These are phyloP conservation scores for Chlorella variabilis DNA, from an alignment of 163 green algal species.

Conservation along the genomic window DNA sequence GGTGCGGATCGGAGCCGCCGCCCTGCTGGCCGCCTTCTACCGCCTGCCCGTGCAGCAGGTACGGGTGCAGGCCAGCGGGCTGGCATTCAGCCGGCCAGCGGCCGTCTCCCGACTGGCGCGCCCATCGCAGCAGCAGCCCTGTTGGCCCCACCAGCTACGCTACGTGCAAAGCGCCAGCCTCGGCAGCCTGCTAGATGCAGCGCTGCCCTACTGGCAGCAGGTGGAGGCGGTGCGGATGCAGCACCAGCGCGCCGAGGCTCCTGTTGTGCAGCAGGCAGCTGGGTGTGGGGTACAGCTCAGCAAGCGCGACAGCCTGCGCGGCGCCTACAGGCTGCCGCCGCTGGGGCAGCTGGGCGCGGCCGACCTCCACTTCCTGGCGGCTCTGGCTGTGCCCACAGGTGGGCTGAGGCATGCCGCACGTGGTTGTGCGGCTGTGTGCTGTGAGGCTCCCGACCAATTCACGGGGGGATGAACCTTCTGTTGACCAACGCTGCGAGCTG, in stretches of 20 bases:
- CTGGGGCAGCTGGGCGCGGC: background rate
- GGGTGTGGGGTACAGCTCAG: background rate
- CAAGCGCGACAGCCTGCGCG: background rate
- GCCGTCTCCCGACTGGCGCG: background rate
- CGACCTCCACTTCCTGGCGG: background rate
- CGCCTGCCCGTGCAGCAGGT: background rate
- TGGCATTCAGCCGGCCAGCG: background rate
- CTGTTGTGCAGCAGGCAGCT: background rate
- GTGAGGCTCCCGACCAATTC: too few relatives aligned
- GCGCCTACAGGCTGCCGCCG: background rate
- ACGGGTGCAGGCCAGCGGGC: background rate
- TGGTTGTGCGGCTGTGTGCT: too few relatives aligned
- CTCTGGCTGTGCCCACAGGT: background rate
- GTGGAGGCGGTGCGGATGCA: background rate
- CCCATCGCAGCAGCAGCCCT: too few relatives aligned
- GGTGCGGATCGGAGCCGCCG: background rate
- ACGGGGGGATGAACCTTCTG: too few relatives aligned
- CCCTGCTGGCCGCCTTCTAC: background rate
- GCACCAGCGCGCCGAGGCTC: background rate
- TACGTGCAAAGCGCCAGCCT: background rate
- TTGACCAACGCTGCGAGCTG: too few relatives aligned
- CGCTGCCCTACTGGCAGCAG: background rate
- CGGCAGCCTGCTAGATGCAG: background rate
- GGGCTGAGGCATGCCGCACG: background rate
- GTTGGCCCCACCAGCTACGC: conserved; percentile 4